A percentile compares a stretch with the other conserved stretches of the same genome.
These are phyloP conservation scores for Cladosporium sp. DNA, from an alignment of 2,329 filamentous ascomycete species.

Conservation along the genomic window DNA sequence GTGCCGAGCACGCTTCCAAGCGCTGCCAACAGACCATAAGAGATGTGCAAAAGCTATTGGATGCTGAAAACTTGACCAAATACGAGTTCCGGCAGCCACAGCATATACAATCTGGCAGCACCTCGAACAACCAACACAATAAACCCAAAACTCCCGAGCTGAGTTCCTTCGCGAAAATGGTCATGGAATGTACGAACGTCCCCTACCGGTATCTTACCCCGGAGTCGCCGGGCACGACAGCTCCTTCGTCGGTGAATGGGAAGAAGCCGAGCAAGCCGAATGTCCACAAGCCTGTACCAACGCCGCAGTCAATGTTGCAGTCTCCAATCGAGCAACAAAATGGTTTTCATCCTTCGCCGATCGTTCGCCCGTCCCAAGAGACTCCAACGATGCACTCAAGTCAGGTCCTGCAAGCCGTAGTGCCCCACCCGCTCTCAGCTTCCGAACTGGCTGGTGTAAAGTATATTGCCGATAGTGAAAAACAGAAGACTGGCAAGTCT, in stretches of 20 bases:
- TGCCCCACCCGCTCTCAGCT: slow-evolving; percentile 24
- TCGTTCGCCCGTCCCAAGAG: not conserved
- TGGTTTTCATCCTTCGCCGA: not conserved
- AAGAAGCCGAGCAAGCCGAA: slow-evolving; percentile 3
- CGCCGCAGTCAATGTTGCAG: not conserved
- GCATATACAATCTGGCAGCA: slow-evolving; percentile 10
- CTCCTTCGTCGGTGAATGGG: slow-evolving; percentile 5
- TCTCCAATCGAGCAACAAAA: not conserved
- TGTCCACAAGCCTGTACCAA: not conserved
- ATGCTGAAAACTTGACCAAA: slow-evolving; percentile 63
- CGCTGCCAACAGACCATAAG: slow-evolving; percentile 66
- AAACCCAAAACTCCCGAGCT: slow-evolving; percentile 29
- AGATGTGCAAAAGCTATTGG: slow-evolving; percentile 69
- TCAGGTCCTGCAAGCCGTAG: slow-evolving; percentile 17
- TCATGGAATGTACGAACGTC: slow-evolving; percentile 41
- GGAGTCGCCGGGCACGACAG: slow-evolving; percentile 20
- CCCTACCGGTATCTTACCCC: slow-evolving; percentile 32
- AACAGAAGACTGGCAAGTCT: not conserved
- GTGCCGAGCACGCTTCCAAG: slow-evolving; percentile 54
- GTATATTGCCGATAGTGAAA: slow-evolving; percentile 16
- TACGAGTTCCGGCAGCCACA: slow-evolving; percentile 46
- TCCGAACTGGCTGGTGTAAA: slow-evolving; percentile 31
- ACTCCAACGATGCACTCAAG: not conserved
- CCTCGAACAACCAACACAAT: slow-evolving; percentile 9
- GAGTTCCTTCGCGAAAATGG: slow-evolving; percentile 51